These are phyloP conservation scores for Edaphochlamys debaryana DNA, from an alignment of 139 green algal genomes.

Conservation along the genomic window DNA sequence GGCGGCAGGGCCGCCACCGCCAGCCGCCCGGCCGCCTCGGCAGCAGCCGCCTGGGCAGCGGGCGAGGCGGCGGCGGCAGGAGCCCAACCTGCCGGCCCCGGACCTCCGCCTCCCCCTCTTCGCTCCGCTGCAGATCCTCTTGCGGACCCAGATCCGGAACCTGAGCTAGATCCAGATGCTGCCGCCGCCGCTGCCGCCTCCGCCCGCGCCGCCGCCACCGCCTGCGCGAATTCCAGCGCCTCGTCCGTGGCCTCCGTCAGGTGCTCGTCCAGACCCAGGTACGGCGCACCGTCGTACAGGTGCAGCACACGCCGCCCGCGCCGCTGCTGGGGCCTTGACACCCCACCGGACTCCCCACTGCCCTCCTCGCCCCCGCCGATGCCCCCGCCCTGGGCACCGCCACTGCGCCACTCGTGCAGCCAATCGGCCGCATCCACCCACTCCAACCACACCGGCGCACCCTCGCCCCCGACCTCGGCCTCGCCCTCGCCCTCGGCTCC, in stretches of 20 bases:
- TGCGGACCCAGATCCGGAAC: too few species aligned
- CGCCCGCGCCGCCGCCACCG: neutral
- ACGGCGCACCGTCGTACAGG: neutral
- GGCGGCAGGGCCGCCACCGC: constrained; percentile 1
- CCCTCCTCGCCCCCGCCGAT: neutral
- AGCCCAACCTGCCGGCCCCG: too few species aligned
- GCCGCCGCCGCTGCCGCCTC: neutral
- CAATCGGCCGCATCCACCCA: too few species aligned
- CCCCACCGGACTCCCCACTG: neutral
- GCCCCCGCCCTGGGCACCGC: neutral
- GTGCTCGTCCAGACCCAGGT: constrained; percentile 15
- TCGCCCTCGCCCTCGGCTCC: neutral
- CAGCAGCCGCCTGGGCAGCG: too few species aligned
- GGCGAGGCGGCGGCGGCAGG: too few species aligned
- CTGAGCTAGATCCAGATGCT: too few species aligned
- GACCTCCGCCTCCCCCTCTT: too few species aligned
- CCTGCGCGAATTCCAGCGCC: neutral
- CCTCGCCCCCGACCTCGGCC: neutral
- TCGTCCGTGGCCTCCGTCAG: constrained; percentile 23
- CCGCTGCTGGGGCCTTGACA: neutral
- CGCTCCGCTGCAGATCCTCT: too few species aligned
- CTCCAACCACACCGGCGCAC: neutral
- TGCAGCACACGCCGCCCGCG: neutral
- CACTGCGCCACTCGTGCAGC: neutral
- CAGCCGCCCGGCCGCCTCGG: neutral